Base-by-base conservation (phyloP, 139 green algal genomes). In the Chlorella vulgaris region DNA sequence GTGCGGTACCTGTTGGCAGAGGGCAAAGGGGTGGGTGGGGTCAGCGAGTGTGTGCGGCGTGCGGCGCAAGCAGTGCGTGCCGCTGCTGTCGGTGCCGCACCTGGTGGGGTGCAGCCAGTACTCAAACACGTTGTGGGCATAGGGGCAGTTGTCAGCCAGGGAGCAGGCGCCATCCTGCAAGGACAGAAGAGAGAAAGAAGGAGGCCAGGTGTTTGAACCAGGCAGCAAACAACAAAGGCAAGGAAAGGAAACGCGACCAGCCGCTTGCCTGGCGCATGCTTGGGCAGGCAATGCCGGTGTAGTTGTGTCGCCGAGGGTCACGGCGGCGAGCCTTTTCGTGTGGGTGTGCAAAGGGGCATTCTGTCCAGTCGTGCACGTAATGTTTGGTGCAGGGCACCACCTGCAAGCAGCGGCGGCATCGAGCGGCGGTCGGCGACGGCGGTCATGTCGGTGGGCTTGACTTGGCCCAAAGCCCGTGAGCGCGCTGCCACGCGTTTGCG, bases 211-310 rank as follows among this genome's bases (percentile, higher is more conserved):
- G 35, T 33, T 18, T 38, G 38, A 38, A 6, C 28, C 18, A 24
- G 38, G 66, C 38, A 35, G 66, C 7, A n/a, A 19, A 22, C 33
- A 38, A 10, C 10, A 33, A 21, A 5, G 18, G 5, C 18, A n/a
- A 8, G 15, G 55, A 5, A 65, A 65, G 55, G 18, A 28, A 21
- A n/a, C 38, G 35, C 28, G 7, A 74, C 8, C 66, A 3, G 36
- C 66, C 15, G 66, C 66, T 6, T 60, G 38, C 87, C 85, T 85
- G 90, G 91, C 40, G 94, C 89, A 96, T 97, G 53, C 97, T 91
- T 0, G 94, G 94, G 84, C 95, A 98, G 7, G 94, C 91, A 21
- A 94, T 91, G 71, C 92, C 96, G n/a, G 91, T 94, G 88, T 99
- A 97, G 4, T 79, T 83, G 79, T 63, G 69, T 7, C 76, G 74